A percentile compares a stretch with the other conserved stretches of the same genome.
Evolutionary conservation across 768 basidiomycete genomes (phyloP).

Genomic region (Tulasnella sp.): DNA sequence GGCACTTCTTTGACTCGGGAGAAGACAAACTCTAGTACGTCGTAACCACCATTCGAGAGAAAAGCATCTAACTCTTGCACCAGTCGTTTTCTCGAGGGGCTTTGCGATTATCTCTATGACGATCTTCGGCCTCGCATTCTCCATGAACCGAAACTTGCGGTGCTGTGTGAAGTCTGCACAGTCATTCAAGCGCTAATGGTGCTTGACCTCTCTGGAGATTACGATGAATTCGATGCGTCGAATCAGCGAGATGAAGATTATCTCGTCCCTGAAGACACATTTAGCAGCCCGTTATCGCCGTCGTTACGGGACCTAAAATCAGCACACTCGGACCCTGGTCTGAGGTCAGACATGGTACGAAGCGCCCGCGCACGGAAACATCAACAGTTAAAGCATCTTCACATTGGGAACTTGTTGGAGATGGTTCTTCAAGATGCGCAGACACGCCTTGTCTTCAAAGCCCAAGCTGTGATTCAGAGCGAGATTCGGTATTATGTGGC

Average conservation of each 20-base stretch:
- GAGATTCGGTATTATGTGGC: conserved; percentile 80
- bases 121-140: conserved; percentile 91
- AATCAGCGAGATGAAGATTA: conserved; percentile 21
- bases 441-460: conserved; percentile 90
- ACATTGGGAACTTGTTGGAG: conserved; percentile 69
- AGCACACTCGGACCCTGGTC: neutral
- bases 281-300: neutral
- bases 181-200: conserved; percentile 95
- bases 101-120: conserved; percentile 92
- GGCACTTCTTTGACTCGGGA: conserved; percentile 78
- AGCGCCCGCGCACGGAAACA: neutral
- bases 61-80: neutral
- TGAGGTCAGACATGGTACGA: neutral
- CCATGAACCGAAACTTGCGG: conserved; percentile 78
- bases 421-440: conserved; percentile 95
- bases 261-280: conserved; percentile 4
- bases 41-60: neutral
- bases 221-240: conserved; percentile 23
- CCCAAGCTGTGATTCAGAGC: conserved; percentile 78
- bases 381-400: conserved; percentile 44
- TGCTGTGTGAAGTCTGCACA: conserved; percentile 90
- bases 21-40: conserved; percentile 62
- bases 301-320: neutral
- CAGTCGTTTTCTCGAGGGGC: conserved; percentile 79
- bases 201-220: conserved; percentile 46